Base-by-base conservation (phyloP, 176 grass and related monocot species). In the Eragrostis curvula region DNA sequence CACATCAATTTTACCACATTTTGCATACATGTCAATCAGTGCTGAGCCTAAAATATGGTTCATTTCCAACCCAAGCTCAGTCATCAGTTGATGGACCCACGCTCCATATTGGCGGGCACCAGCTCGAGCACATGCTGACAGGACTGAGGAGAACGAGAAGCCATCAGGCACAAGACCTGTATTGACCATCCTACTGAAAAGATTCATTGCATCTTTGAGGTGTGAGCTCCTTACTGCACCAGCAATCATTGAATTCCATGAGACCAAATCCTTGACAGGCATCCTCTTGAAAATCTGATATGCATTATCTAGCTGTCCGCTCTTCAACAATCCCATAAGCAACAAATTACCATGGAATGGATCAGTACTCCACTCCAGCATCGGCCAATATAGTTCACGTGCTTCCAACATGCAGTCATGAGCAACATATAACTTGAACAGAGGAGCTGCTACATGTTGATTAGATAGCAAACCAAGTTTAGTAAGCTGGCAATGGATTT, bases 161-260 rank as follows among this genome's bases (percentile, higher is more conserved):
- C 75, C 81, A 52, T 94, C 88, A 68, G 88, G 86, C 45, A 91
- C 83, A 50, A 89, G 48, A 21, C 83, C 88, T 71, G 83, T 84
- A 84, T 68, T 39, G 45, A 94, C 48, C 83, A 91, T 66, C 61
- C 84, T 80, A 46, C 78, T 86, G 66, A 94, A 94, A 84, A 94
- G 53, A 79, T 79, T 78, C 77, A 91, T 81, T 61, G 86, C 89
- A 66, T 89, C 83, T 79, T 81, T 91, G 27, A 83, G 47, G 59
- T 50, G 84, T 0, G 69, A 81, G 53, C 21, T 82, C 86, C 84
- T 86, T 56, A 70, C 80, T 20, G 83, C 78, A 66, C 92, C 86
- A 2, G 83, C 86, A 62, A 94, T 87, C 86, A 91, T 89, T 83
- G 92, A 91, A 77, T 94, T 94, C 92, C 92, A 94, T 58, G 92